Conservation (phyloP, 768 basidiomycete genomes). For the Phanerochaete carnosa region DNA sequence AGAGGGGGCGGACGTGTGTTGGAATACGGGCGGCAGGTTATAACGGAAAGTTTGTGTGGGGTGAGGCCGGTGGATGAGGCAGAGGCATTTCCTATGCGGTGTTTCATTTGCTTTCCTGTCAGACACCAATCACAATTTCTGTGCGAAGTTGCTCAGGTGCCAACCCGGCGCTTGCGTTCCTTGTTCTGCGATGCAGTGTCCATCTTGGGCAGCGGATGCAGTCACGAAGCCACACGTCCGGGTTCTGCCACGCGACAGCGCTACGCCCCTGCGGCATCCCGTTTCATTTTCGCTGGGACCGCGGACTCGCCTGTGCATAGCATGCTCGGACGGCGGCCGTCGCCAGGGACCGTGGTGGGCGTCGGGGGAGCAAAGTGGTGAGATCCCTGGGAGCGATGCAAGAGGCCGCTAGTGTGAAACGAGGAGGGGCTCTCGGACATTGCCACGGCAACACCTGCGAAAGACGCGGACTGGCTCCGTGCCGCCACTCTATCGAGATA, state of each 20-base stretch:
- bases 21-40: not conserved
- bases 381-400: not conserved
- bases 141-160: not conserved
- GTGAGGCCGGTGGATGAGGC: not conserved
- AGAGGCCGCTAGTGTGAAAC: conserved; percentile 1
- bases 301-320: not conserved
- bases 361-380: too few relatives aligned
- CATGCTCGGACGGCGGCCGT: not conserved
- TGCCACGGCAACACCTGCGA: conserved; percentile 7
- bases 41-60: not conserved
- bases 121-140: not conserved
- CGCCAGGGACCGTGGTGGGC: not conserved
- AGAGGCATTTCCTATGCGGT: not conserved
- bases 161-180: not conserved
- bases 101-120: conserved; percentile 1
- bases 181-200: not conserved
- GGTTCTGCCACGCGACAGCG: not conserved
- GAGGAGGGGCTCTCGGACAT: not conserved
- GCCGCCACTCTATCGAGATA: not conserved
- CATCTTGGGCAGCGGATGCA: not conserved
- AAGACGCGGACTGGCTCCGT: not conserved
- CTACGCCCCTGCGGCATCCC: not conserved
- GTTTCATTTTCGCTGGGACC: not conserved
- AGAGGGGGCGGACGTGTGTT: not conserved
- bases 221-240: not conserved